Evolutionary conservation across 495 filamentous ascomycete genomes (phyloP).

Genomic region (Penicillium pulvis): DNA sequence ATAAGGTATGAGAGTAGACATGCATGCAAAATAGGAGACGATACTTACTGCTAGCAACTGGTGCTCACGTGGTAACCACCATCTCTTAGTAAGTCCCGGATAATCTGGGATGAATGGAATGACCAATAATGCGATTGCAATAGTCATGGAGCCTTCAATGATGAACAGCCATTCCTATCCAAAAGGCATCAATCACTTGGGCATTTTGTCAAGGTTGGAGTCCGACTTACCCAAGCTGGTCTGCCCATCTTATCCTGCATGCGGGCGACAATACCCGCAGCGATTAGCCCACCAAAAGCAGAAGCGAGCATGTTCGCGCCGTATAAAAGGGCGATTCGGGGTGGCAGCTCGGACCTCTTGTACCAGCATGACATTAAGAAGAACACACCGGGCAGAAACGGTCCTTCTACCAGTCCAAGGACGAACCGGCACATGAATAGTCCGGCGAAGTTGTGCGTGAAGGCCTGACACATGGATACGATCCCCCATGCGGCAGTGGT

Average conservation of each 20-base stretch:
- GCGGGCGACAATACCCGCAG: conserved; percentile 42
- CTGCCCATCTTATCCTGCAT: conserved; percentile 17
- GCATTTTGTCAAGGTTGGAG: too few relatives aligned
- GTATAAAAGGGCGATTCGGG: conserved; percentile 53
- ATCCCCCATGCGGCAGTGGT: conserved; percentile 12
- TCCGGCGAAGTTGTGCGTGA: conserved; percentile 13
- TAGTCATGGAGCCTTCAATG: conserved; percentile 15
- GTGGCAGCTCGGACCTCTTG: conserved; percentile 52
- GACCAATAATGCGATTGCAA: conserved; percentile 10
- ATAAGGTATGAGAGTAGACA: neutral
- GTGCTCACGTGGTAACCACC: conserved; percentile 14
- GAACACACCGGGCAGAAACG: conserved; percentile 23
- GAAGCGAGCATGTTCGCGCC: conserved; percentile 56
- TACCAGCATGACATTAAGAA: conserved; percentile 60
- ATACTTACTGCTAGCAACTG: conserved; percentile 16
- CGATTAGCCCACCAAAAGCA: conserved; percentile 59
- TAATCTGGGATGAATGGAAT: conserved; percentile 15
- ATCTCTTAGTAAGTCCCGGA: conserved; percentile 6
- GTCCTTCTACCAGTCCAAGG: conserved; percentile 14
- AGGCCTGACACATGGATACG: conserved; percentile 16
- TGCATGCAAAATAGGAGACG: neutral
- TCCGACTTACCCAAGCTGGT: conserved; percentile 13
- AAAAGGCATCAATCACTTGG: neutral
- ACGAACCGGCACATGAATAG: conserved; percentile 11
- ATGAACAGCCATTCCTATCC: conserved; percentile 16